These are phyloP conservation scores for Gnetum montanum DNA, from an alignment of 75 land plant species.

Conservation along the genomic window DNA sequence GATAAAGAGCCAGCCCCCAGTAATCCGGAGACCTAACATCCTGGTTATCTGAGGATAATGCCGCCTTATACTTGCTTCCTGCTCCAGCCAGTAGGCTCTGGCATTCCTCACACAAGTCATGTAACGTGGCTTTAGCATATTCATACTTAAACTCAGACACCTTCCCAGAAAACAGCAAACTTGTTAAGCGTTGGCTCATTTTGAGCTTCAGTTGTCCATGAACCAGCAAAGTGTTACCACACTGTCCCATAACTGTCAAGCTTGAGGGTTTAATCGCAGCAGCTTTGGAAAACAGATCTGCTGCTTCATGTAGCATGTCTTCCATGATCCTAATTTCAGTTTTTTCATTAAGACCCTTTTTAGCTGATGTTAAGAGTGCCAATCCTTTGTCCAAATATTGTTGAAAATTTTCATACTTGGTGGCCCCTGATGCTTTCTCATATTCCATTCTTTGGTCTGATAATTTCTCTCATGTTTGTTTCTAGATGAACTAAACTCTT, in stretches of 20 bases:
- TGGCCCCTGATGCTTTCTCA: too few relatives aligned
- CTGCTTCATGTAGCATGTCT: conserved; percentile 44
- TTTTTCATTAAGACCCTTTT: conserved; percentile 30
- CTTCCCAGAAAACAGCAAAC: conserved; percentile 26
- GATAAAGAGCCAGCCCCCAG: conserved; percentile 91
- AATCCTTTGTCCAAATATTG: conserved; percentile 44
- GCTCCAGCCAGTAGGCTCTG: conserved; percentile 82
- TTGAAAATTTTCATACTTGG: conserved; percentile 42
- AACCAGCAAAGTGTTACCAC: conserved; percentile 84
- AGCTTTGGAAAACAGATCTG: conserved; percentile 53
- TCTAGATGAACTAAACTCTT: too few relatives aligned
- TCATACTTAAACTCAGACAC: too few relatives aligned
- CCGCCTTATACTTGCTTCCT: conserved; percentile 73
- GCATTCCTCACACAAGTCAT: conserved; percentile 77
- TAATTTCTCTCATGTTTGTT: too few relatives aligned
- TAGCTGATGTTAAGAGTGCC: conserved; percentile 48
- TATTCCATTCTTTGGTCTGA: too few relatives aligned
- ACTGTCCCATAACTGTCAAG: conserved; percentile 61
- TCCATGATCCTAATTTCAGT: conserved; percentile 46
- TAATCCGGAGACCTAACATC: conserved; percentile 80
- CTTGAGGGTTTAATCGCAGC: conserved; percentile 63
- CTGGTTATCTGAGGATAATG: conserved; percentile 57
- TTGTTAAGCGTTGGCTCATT: conserved; percentile 57
- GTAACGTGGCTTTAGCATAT: conserved; percentile 31
- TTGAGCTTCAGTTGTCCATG: conserved; percentile 86